Percentiles rank a stretch among this genome's conserved stretches.
Conservation (phyloP, 2,329 filamentous ascomycete genomes). For the Alternaria sp. region DNA sequence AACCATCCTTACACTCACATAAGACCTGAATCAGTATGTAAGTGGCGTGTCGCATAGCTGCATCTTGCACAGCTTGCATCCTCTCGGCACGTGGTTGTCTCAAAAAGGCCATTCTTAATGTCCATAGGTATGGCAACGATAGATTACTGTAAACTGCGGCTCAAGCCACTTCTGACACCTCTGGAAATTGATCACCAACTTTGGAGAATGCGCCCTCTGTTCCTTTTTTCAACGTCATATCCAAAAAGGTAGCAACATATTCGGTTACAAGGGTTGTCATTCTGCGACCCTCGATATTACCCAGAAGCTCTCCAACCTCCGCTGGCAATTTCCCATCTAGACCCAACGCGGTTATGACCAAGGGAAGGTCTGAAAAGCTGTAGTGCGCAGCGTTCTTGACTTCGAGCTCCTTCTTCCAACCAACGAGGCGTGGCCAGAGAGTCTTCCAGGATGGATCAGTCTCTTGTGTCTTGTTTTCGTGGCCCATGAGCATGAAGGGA, state of each 20-base stretch:
- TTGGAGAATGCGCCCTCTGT: conserved; percentile 6
- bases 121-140: background rate
- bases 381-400: conserved; percentile 37
- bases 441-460: conserved; percentile 40
- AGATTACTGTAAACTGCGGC: background rate
- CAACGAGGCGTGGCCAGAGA: conserved; percentile 29
- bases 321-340: conserved; percentile 26
- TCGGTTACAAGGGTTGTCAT: conserved; percentile 31
- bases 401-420: conserved; percentile 41
- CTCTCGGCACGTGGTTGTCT: background rate
- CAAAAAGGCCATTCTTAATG: background rate
- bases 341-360: conserved; percentile 24
- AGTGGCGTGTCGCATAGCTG: background rate
- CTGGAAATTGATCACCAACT: conserved; percentile 18
- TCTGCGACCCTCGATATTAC: conserved; percentile 29
- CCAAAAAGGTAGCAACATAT: conserved; percentile 31
- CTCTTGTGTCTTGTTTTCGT: conserved; percentile 40
- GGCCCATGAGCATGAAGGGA: conserved; percentile 38
- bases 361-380: conserved; percentile 38
- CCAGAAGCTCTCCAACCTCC: conserved; percentile 30
- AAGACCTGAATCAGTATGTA: background rate
- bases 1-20: background rate
- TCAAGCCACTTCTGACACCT: conserved; percentile 24
- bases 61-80: background rate
- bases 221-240: conserved; percentile 29